Evolutionary conservation across 2,329 filamentous ascomycete species (phyloP).

Genomic region (Fragosphaeria purpurea): DNA sequence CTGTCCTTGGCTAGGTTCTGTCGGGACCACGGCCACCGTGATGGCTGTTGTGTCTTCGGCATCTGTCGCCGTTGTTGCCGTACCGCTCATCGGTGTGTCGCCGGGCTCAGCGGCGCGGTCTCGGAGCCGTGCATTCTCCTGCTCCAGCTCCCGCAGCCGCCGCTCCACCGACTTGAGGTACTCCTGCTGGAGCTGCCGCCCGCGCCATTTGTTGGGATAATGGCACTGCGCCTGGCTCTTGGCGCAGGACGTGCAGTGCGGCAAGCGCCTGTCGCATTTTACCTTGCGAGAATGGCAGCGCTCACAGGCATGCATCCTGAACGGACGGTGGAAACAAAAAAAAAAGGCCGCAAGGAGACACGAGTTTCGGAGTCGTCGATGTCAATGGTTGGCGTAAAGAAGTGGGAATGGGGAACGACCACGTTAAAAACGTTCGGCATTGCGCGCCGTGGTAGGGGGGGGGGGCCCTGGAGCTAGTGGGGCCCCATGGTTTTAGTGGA

Average conservation of each 20-base stretch:
- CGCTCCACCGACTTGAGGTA: conserved; percentile 3
- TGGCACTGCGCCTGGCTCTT: conserved; percentile 2
- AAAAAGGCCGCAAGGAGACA: too few relatives aligned
- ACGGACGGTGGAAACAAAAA: not conserved
- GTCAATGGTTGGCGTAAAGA: too few relatives aligned
- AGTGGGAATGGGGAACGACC: not conserved
- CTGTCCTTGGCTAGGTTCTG: not conserved
- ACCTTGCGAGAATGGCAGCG: conserved; percentile 5
- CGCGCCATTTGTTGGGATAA: conserved; percentile 4
- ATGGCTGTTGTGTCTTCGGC: conserved; percentile 1
- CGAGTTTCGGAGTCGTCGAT: too few relatives aligned
- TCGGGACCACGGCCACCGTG: not conserved
- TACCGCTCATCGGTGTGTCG: conserved; percentile 1
- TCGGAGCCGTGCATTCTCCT: conserved; percentile 2
- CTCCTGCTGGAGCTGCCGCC: conserved; percentile 4
- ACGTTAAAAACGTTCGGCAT: not conserved
- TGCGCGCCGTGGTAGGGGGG: not conserved
- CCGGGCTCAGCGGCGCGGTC: not conserved
- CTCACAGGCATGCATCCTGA: conserved; percentile 3
- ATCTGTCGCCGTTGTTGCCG: not conserved
- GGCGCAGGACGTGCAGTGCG: conserved; percentile 2
- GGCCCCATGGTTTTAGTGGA: not conserved
- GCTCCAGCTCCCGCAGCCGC: conserved; percentile 2
- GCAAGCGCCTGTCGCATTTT: conserved; percentile 2
- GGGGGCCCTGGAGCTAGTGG: not conserved